Percentiles rank a stretch among this genome's conserved stretches.
These are phyloP conservation scores for Cystobasidium slooffiae DNA, from an alignment of 1,284 basidiomycete genomes.

Conservation along the genomic window DNA sequence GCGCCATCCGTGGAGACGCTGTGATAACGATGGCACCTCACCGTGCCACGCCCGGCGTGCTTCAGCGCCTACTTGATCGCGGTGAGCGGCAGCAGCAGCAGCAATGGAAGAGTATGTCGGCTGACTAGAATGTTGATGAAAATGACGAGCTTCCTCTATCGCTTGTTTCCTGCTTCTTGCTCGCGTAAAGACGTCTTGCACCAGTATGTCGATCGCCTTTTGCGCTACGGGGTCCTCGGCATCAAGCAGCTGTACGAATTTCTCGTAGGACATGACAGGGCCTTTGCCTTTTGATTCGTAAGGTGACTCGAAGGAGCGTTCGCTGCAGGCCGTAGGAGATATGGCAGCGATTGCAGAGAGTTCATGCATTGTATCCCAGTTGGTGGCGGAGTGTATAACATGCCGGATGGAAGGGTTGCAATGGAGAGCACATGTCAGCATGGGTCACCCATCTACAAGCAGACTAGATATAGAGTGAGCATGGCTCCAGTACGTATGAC, in stretches of 20 bases:
- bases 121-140: not conserved
- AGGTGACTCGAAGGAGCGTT: slow-evolving; percentile 24
- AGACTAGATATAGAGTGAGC: too few species aligned
- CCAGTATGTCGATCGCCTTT: slow-evolving; percentile 26
- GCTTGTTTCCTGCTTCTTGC: slow-evolving; percentile 28
- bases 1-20: slow-evolving; percentile 14
- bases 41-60: slow-evolving; percentile 1
- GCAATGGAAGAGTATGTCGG: slow-evolving; percentile 19
- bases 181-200: slow-evolving; percentile 33
- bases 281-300: slow-evolving; percentile 26
- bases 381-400: not conserved
- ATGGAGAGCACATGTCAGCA: too few species aligned
- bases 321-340: not conserved
- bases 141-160: slow-evolving; percentile 31
- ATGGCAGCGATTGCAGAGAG: not conserved
- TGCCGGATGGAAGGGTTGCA: too few species aligned
- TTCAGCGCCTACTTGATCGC: slow-evolving; percentile 4
- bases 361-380: not conserved
- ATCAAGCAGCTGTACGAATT: slow-evolving; percentile 35
- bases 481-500: too few species aligned
- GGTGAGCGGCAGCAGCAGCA: slow-evolving; percentile 10
- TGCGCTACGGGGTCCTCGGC: slow-evolving; percentile 32
- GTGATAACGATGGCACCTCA: slow-evolving; percentile 8
- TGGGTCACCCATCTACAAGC: too few species aligned
- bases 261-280: slow-evolving; percentile 36